phyloP scores from a whole-genome alignment of 2,329 filamentous ascomycete species.

The Huntiella abstrusa region DNA sequence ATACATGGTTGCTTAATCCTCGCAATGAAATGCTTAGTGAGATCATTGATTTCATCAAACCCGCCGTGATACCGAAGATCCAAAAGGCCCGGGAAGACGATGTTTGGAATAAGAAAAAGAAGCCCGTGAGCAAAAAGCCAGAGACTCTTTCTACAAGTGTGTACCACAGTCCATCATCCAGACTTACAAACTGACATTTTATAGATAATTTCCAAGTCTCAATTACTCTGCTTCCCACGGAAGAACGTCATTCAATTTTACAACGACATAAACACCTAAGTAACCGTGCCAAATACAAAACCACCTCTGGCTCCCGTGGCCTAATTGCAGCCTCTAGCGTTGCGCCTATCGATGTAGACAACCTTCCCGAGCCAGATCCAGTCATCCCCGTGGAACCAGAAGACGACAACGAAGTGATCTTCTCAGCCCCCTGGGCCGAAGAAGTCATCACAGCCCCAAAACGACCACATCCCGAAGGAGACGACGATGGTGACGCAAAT shows the following conservation, averaged over 20 bases:
- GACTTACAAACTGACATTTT: neutral
- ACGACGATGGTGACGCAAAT: neutral
- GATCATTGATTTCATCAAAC: slow-evolving; percentile 70
- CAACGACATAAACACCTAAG: slow-evolving; percentile 63
- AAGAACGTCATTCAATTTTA: slow-evolving; percentile 68
- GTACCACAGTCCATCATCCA: slow-evolving; percentile 13
- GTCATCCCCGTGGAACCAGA: slow-evolving; percentile 17
- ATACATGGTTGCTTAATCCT: slow-evolving; percentile 68
- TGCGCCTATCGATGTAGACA: slow-evolving; percentile 8
- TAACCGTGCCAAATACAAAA: slow-evolving; percentile 16
- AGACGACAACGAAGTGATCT: slow-evolving; percentile 15
- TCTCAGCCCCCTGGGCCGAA: slow-evolving; percentile 15
- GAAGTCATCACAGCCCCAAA: slow-evolving; percentile 18
- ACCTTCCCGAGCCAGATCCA: neutral
- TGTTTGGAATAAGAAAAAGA: slow-evolving; percentile 51
- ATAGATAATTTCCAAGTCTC: slow-evolving; percentile 89
- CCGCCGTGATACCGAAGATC: slow-evolving; percentile 75
- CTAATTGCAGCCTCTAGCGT: slow-evolving; percentile 5
- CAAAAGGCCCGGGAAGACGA: slow-evolving; percentile 53
- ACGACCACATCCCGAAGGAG: neutral
- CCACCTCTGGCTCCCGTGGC: slow-evolving; percentile 14
- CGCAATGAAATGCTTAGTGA: slow-evolving; percentile 59
- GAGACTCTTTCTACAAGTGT: slow-evolving; percentile 69
- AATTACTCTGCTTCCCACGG: slow-evolving; percentile 77
- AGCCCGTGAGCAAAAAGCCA: slow-evolving; percentile 43